These are phyloP conservation scores for Mariannaea sp. DNA, from an alignment of 2,329 filamentous ascomycete genomes.

Conservation along the genomic window DNA sequence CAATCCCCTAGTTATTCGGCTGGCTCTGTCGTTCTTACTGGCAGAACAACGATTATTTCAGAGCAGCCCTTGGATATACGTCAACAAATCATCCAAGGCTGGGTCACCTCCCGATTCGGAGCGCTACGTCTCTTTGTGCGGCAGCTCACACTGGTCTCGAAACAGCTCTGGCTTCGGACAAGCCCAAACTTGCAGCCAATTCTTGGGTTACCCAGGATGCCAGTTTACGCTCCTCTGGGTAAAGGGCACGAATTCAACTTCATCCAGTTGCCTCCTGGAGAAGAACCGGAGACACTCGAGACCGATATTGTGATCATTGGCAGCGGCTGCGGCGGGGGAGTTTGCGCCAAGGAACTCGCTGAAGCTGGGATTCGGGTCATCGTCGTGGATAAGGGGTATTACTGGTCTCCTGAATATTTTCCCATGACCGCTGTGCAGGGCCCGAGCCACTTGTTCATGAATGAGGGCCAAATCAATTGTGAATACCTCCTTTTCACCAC, in stretches of 20 bases:
- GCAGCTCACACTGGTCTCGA: constrained; percentile 1
- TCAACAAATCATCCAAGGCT: constrained; percentile 1
- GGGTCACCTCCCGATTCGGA: constrained; percentile 3
- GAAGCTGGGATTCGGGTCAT: constrained; percentile 71
- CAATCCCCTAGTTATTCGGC: background rate
- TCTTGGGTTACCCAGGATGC: constrained; percentile 1
- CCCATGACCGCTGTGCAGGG: constrained; percentile 59
- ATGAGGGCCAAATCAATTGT: constrained; percentile 10
- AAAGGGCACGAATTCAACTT: constrained; percentile 45
- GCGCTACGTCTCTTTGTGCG: background rate
- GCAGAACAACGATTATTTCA: background rate
- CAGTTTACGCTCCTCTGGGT: constrained; percentile 2
- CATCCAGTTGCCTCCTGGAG: constrained; percentile 52
- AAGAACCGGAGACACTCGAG: constrained; percentile 60
- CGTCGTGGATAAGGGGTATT: constrained; percentile 75
- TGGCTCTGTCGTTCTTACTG: constrained; percentile 3
- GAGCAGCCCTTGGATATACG: constrained; percentile 5
- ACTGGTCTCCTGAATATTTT: constrained; percentile 67
- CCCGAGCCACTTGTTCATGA: constrained; percentile 7
- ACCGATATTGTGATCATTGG: constrained; percentile 80
- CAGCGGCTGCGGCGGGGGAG: constrained; percentile 78
- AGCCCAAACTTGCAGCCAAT: constrained; percentile 4
- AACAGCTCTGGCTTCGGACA: constrained; percentile 8
- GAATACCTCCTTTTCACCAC: background rate
- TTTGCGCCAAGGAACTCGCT: constrained; percentile 74